Evolutionary conservation across 2,329 filamentous ascomycete species (phyloP), one percentile per base, ranked within the genome.

Genomic region (Pochonia chlamydosporia): DNA sequence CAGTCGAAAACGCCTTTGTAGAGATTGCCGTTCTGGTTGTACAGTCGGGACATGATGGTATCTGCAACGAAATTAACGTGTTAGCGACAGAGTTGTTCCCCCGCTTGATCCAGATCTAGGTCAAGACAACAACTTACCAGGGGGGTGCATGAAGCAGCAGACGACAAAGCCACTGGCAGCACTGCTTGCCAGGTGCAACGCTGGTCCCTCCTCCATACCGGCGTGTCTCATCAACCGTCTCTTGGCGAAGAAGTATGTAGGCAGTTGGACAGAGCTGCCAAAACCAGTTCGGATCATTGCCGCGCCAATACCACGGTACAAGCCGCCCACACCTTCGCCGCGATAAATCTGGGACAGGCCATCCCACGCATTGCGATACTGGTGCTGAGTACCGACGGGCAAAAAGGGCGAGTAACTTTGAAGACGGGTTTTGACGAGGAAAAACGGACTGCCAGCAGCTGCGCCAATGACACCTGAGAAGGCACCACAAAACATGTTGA

Each of bases 201-300:
- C 84, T 31, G 89, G 87, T 2, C 93, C 92, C 63, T 99, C 93
- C 61, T 93, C 75, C 85, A 97, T 90, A 40, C 84, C 89, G 46
- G 92, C 69, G 63, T 96, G 90, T 60, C 79, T 84, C 49, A 89
- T 79, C 57, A 99, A 71, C 57, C 87, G 76, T 52, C 93, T 77
- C 76, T 99, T 99, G 11, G 92, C 93, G 59, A 97, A 93, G 71
- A 97, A 99, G 68, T 99, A 99, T 30, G 93, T 99, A 2, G 93
- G 93, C 51, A 99, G 75, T 70, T 99, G 93, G 10, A 97, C 93
- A 5, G 89, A 93, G 68, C 89, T 95, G 43, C 93, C 93, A 59
- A 96, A 96, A 21, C 92, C 92, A 1, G 93, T 99, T 49, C 93
- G 79, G 52, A 99, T 88, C 89, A 96, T 96, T 20, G 93, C 91